Conservation (phyloP, 768 basidiomycete genomes). For the Calvatia gigantea region DNA sequence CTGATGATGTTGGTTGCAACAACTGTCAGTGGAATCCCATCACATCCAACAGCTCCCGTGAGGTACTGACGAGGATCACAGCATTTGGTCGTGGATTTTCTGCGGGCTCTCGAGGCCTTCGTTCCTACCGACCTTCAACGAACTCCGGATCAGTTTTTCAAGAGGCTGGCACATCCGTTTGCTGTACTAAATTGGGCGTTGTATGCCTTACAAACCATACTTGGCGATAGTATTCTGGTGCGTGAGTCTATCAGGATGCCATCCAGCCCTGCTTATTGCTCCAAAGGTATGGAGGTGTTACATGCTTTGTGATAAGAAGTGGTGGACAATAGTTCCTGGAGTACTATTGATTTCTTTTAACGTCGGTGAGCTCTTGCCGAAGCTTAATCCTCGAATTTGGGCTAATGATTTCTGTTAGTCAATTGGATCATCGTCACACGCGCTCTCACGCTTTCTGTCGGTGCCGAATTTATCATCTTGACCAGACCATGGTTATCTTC, state of each 20-base stretch:
- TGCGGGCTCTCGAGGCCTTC: conserved; percentile 4
- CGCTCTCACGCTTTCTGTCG: not conserved
- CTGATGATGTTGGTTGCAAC: conserved; percentile 8
- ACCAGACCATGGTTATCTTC: conserved; percentile 1
- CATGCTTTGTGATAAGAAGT: conserved; percentile 5
- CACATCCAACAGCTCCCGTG: not conserved
- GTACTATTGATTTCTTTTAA: not conserved
- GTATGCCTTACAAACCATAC: conserved; percentile 5
- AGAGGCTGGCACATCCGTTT: conserved; percentile 2
- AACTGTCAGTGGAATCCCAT: not conserved
- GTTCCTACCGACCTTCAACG: not conserved
- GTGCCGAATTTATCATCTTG: conserved; percentile 4
- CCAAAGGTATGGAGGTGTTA: conserved; percentile 9
- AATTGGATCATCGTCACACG: not conserved
- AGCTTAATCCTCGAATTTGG: too few relatives aligned
- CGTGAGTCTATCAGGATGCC: not conserved
- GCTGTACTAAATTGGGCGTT: conserved; percentile 6
- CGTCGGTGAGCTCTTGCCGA: not conserved
- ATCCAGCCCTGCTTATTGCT: not conserved
- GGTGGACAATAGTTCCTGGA: conserved; percentile 5
- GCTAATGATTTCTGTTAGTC: too few relatives aligned
- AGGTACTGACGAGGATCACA: not conserved
- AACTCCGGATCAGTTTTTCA: not conserved
- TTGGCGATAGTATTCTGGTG: conserved; percentile 6
- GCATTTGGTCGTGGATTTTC: conserved; percentile 9